Evolutionary conservation across 164 flowering plant genomes (phyloP), one percentile per base, ranked within the genome.

Genomic region (Magnolia officinalis): DNA sequence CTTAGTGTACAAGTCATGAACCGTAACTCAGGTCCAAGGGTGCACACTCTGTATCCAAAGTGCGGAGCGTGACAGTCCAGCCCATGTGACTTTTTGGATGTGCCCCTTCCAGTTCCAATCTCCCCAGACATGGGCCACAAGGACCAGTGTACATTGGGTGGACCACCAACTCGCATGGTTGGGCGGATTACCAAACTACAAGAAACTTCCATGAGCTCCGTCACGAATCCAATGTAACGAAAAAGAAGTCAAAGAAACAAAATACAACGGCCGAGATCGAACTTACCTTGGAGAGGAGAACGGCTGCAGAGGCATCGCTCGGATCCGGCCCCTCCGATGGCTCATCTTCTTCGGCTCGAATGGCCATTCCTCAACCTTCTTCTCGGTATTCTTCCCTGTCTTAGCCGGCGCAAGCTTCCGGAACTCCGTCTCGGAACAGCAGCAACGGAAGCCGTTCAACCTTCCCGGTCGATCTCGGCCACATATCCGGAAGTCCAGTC

Each of bases 271-370:
- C n/a, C 4, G 63, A 74, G 63, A 23, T 51, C 61, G 24, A 70
- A 77, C 63, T 75, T 80, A 93, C 95, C 82, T 83, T 70, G 95
- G 79, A 31, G 93, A 90, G 50, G 89, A 83, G 73, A 93, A 93
- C 14, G 88, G 85, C 89, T 82, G 76, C 13, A 87, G 75, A 72
- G 91, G 85, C 58, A 84, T 72, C 37, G 90, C 85, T 31, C 79
- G 89, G 55, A 85, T 75, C 55, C 90, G 76, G 20, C 76, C 80
- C 19, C 84, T 64, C 45, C 79, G 80, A 67, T 84, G 66, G 73
- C 78, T 80, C 61, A 55, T 55, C 78, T 73, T 89, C 74, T 87
- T 86, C 11, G 77, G 50, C 67, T 88, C 88, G 74, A 81, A 82
- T 49, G 82, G 76, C 86, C 90, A 80, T 24, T 88, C 88, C 26